Evolutionary conservation across 306 rosid species (phyloP).

Genomic region (Lagenaria siceraria): DNA sequence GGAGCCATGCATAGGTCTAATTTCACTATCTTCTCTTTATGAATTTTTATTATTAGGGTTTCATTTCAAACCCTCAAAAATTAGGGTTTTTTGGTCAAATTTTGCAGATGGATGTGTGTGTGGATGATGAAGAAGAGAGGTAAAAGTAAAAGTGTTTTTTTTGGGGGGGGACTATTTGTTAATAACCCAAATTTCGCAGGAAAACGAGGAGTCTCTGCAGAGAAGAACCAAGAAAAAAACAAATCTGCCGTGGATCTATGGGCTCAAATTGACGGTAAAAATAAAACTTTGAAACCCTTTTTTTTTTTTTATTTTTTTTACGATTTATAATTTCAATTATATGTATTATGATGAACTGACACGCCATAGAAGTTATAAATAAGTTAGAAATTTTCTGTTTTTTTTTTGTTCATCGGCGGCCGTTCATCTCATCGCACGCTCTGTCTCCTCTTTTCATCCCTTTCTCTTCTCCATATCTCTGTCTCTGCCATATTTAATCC

Average conservation of each 20-base stretch:
- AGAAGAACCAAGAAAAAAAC: background rate
- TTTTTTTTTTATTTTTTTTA: background rate
- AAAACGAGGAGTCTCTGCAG: background rate
- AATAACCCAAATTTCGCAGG: background rate
- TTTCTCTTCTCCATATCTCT: background rate
- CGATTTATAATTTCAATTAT: background rate
- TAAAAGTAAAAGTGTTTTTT: background rate
- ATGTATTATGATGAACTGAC: background rate
- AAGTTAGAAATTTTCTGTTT: background rate
- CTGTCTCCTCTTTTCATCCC: background rate
- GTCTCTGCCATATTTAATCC: background rate
- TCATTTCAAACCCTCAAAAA: background rate
- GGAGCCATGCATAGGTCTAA: conserved; percentile 86
- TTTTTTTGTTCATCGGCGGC: background rate
- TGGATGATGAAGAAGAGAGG: background rate
- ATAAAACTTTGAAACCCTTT: background rate
- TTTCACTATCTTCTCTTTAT: background rate
- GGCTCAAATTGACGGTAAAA: conserved; percentile 5
- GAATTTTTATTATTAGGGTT: background rate
- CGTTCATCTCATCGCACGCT: conserved; percentile 3
- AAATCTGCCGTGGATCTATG: conserved; percentile 4
- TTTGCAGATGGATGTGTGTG: background rate
- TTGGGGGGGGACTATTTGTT: background rate
- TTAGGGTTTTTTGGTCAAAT: background rate
- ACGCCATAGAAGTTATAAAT: conserved; percentile 3